Base-by-base conservation (phyloP, 192 early-diverging fungal species). In the Coemansia sp. region DNA sequence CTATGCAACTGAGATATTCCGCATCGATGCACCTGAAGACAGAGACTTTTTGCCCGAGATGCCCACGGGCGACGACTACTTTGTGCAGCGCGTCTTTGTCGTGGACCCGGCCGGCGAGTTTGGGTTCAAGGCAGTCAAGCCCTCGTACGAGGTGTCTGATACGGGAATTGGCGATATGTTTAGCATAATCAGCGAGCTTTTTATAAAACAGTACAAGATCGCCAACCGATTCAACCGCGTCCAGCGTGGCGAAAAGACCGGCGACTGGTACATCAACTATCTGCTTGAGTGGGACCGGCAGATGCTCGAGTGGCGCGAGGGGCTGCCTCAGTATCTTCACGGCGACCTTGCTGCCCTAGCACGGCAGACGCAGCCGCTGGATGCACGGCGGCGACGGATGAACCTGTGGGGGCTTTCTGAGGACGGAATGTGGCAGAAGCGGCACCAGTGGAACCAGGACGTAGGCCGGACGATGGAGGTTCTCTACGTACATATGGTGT, bases 231-330 rank as follows among this genome's bases (percentile, higher is more conserved):
- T 81, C 53, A 81, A 81, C 67, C 70, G 70, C 42, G 68, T 81
- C 3, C 40, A 70, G 64, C 79, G 79, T 18, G 71, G 74, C 55
- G 79, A 81, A 23, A 81, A 75, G 71, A 58, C 64, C 23, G 51
- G 48, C 7, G 39, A 64, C 30, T 68, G 67, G 53, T 81, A 81
- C 51, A 65, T 81, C 49, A 72, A 60, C 43, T 81, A 75, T 49
- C 29, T 81, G 64, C 70, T 63, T 20, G 79, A 81, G 65, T 81
- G 79, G 79, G 79, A 81, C 62, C 73, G 79, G 7, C 79, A 76
- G 62, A 76, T 81, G 73, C 67, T 81, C 29, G 70, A 73, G 57
- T 81, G 79, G 79, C 79, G 79, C 26, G 64, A 63, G 6, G 26
- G 31, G 18, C 67, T 81, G 68, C 79, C 79, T 25, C 21, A 63